These are phyloP conservation scores for Aspergillus clavatus DNA, from an alignment of 2,329 filamentous ascomycete genomes.

Conservation along the genomic window DNA sequence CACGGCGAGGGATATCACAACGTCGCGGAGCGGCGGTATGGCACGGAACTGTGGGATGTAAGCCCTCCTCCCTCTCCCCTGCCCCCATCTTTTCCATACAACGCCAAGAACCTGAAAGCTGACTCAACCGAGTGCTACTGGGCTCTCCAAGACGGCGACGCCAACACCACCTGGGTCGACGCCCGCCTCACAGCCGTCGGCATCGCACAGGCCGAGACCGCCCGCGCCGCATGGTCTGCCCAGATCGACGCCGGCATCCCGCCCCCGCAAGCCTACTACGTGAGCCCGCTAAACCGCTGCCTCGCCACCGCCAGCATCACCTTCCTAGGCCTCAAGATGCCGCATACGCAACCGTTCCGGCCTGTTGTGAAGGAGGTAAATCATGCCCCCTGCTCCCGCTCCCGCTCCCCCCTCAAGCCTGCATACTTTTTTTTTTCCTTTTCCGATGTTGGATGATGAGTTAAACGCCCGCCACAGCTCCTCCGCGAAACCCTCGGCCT, in stretches of 20 bases:
- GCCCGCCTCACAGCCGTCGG: conserved; percentile 53
- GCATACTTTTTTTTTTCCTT: too few species aligned
- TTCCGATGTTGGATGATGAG: too few species aligned
- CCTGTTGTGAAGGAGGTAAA: conserved; percentile 53
- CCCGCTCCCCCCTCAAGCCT: too few species aligned
- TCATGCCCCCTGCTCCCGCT: too few species aligned
- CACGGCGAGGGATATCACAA: conserved; percentile 61
- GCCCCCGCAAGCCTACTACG: conserved; percentile 52
- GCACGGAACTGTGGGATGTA: conserved; percentile 57
- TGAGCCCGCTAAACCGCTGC: conserved; percentile 55
- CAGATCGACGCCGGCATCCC: conserved; percentile 48
- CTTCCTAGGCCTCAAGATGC: conserved; percentile 46
- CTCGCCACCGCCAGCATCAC: conserved; percentile 53
- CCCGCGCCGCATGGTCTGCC: conserved; percentile 45
- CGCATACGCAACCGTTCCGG: conserved; percentile 44
- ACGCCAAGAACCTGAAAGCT: too few species aligned
- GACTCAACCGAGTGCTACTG: conserved; percentile 48
- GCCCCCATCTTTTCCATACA: too few species aligned
- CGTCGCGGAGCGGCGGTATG: conserved; percentile 55
- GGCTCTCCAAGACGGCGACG: conserved; percentile 55
- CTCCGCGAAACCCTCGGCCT: conserved; percentile 56
- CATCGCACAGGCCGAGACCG: conserved; percentile 46
- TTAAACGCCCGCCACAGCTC: too few species aligned
- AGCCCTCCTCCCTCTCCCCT: conserved; percentile 16
- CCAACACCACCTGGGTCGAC: conserved; percentile 53